phyloP scores from a whole-genome alignment of 139 green algal species.

The Picochlorum costavermella region DNA sequence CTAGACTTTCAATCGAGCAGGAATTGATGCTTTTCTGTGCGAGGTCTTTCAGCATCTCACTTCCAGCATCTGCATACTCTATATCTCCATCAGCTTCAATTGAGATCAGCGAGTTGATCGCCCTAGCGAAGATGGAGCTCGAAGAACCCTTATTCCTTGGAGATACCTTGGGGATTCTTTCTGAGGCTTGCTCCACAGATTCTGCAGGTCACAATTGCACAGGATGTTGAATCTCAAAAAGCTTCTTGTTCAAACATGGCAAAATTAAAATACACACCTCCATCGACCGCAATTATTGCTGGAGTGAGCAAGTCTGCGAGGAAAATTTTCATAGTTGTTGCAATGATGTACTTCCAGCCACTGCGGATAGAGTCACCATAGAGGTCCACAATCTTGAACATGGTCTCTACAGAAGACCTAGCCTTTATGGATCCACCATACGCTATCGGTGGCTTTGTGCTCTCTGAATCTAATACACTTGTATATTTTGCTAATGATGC shows the following conservation, averaged over 20 bases:
- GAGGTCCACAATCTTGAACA: slow-evolving; percentile 70
- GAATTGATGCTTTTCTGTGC: slow-evolving; percentile 38
- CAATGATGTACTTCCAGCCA: slow-evolving; percentile 81
- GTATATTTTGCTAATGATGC: slow-evolving; percentile 68
- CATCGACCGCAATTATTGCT: slow-evolving; percentile 22
- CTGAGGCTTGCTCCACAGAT: slow-evolving; percentile 6
- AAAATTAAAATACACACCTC: neutral
- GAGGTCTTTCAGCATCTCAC: slow-evolving; percentile 10
- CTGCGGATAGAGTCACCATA: slow-evolving; percentile 72
- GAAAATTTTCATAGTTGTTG: slow-evolving; percentile 74
- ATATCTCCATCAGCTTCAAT: slow-evolving; percentile 32
- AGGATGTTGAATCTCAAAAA: no score
- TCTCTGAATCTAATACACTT: slow-evolving; percentile 39
- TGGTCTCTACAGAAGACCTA: slow-evolving; percentile 52
- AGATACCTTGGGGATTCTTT: slow-evolving; percentile 10
- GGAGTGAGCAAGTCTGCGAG: slow-evolving; percentile 63
- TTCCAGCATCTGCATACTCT: slow-evolving; percentile 16
- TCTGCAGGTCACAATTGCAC: slow-evolving; percentile 2
- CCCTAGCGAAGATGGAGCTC: slow-evolving; percentile 25
- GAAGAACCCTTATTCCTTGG: neutral
- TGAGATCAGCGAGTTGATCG: slow-evolving; percentile 35
- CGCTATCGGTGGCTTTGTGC: slow-evolving; percentile 38
- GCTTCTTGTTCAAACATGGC: neutral
- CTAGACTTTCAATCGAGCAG: slow-evolving; percentile 78
- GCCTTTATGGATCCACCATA: slow-evolving; percentile 70